Conservation (phyloP, 1,139 yeast species). For the Scheffersomyces segobiensis region DNA sequence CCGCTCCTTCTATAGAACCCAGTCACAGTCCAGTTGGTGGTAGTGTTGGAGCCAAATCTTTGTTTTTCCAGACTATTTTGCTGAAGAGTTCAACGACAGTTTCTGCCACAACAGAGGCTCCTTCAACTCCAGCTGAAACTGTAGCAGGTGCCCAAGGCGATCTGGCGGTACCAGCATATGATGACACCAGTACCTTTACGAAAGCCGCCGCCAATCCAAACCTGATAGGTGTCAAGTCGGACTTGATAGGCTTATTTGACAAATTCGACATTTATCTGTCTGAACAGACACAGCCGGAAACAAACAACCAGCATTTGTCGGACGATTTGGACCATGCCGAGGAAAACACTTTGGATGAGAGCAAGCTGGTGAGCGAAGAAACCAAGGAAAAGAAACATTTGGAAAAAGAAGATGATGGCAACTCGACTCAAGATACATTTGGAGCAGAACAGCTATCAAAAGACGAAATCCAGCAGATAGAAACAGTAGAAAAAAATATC, state of each 20-base stretch:
- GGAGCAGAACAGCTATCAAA: not conserved
- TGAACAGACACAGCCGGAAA: not conserved
- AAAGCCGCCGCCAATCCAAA: not conserved
- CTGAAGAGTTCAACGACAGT: conserved; percentile 10
- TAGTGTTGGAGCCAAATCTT: conserved; percentile 11
- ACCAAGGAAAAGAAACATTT: conserved; percentile 1
- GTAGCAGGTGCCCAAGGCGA: not conserved
- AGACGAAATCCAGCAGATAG: conserved; percentile 1
- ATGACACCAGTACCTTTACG: conserved; percentile 3
- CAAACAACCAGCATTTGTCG: not conserved
- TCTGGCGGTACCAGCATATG: conserved; percentile 1
- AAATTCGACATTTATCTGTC: conserved; percentile 31
- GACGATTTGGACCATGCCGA: conserved; percentile 9
- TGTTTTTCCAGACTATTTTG: conserved; percentile 21
- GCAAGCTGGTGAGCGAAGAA: conserved; percentile 5
- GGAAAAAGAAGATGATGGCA: not conserved
- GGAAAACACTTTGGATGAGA: conserved; percentile 10
- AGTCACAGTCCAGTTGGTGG: not conserved
- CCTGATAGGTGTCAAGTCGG: conserved; percentile 17
- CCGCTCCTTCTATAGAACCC: conserved; percentile 1
- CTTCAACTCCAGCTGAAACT: not conserved
- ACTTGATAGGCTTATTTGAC: conserved; percentile 41
- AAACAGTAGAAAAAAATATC: not conserved
- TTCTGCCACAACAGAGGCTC: conserved; percentile 3
- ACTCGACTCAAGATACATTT: not conserved